phyloP scores from a whole-genome alignment of 2,329 filamentous ascomycete species.

The Fusarium armeniacum region DNA sequence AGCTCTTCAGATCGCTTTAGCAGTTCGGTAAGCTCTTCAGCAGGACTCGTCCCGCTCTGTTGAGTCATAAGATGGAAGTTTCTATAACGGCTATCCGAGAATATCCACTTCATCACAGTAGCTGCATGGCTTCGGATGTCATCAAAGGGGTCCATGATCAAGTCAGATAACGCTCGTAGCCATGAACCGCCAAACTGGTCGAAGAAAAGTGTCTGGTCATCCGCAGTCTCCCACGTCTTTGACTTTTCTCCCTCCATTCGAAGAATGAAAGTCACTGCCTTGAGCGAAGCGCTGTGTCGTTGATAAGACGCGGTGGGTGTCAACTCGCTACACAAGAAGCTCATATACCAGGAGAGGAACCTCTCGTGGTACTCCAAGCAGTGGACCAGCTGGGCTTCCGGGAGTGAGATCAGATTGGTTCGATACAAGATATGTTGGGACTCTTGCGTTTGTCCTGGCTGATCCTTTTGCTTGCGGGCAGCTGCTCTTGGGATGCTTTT shows the following conservation, averaged over 20 bases:
- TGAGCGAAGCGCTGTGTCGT: conserved; percentile 85
- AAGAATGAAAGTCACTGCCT: conserved; percentile 76
- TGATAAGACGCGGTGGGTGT: conserved; percentile 89
- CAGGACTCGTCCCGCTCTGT: conserved; percentile 31
- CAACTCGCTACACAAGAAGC: conserved; percentile 80
- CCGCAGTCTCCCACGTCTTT: conserved; percentile 56
- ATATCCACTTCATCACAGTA: conserved; percentile 64
- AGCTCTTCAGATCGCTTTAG: conserved; percentile 67
- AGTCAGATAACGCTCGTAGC: conserved; percentile 77
- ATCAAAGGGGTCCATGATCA: conserved; percentile 91
- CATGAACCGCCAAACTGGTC: conserved; percentile 64
- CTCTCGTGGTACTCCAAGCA: conserved; percentile 66
- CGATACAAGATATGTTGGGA: conserved; percentile 55
- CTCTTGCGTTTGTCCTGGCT: conserved; percentile 26
- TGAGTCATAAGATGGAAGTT: conserved; percentile 43
- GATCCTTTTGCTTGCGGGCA: conserved; percentile 55
- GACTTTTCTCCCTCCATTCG: conserved; percentile 74
- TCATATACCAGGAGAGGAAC: conserved; percentile 82
- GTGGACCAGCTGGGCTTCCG: conserved; percentile 55
- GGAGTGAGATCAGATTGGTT: conserved; percentile 58
- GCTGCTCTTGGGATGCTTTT: conserved; percentile 58
- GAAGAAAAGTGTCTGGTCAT: conserved; percentile 59
- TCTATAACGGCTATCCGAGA: conserved; percentile 57
- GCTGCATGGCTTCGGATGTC: conserved; percentile 79
- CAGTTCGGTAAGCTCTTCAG: conserved; percentile 61